phyloP scores from a whole-genome alignment of 1,284 basidiomycete species.

The Trichosporon coremiiforme region DNA sequence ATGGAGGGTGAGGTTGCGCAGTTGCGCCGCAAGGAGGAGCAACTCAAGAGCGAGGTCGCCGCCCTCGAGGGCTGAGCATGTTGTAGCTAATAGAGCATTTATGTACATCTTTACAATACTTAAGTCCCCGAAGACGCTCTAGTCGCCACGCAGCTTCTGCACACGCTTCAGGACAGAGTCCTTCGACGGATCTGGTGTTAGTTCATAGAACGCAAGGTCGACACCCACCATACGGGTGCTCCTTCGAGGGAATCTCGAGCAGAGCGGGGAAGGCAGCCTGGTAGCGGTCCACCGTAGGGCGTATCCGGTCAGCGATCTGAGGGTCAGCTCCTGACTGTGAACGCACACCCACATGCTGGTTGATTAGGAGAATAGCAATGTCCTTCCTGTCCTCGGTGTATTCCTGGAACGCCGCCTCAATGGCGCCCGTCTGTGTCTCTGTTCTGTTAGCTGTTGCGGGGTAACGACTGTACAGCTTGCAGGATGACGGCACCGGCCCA shows the following conservation, averaged over 20 bases:
- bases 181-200: constrained; percentile 80
- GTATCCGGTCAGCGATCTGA: constrained; percentile 93
- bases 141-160: constrained; percentile 91
- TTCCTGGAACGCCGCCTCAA: constrained; percentile 87
- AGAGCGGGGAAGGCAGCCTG: constrained; percentile 94
- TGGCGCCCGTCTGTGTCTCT: constrained; percentile 87
- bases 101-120: constrained; percentile 34
- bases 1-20: constrained; percentile 53
- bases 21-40: constrained; percentile 45
- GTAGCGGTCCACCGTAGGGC: constrained; percentile 92
- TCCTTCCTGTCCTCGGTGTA: constrained; percentile 84
- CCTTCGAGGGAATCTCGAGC: constrained; percentile 83
- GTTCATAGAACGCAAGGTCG: not conserved
- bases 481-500: no score
- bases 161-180: constrained; percentile 97
- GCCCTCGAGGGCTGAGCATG: constrained; percentile 36
- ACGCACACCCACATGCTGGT: constrained; percentile 76
- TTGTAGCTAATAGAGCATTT: constrained; percentile 30
- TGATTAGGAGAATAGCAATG: constrained; percentile 92
- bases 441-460: constrained; percentile 14
- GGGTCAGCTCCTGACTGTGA: constrained; percentile 3
- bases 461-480: no score
- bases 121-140: constrained; percentile 14
- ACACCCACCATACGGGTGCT: constrained; percentile 76
- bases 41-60: constrained; percentile 47